Evolutionary conservation across 2,329 filamentous ascomycete genomes (phyloP), one percentile per base, ranked within the genome.

Genomic region (Xylaria sp.): DNA sequence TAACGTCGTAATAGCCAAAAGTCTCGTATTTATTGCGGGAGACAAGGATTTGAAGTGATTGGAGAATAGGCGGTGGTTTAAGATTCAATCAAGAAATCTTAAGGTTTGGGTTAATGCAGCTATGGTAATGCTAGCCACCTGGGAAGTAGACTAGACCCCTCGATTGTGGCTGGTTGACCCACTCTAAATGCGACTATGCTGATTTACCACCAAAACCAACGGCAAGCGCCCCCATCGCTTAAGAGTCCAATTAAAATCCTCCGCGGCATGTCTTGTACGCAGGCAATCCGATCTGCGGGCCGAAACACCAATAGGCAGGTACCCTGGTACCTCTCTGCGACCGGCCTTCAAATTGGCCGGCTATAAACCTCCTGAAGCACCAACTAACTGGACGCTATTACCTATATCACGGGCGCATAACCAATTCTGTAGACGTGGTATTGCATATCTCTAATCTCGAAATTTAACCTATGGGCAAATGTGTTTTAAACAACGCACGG

Each of bases 181-280:
- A 34, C 15, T 28, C 34, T 54, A 54, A 13, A 52, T 15, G 1
- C 34, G 62, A 41, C 60, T 65, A 66, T 51, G 25, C 57, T 52
- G 6, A 20, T 62, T 50, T 44, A 15, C 52, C 64, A 25, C 62
- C 15, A 59, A 37, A 64, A 32, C n/a, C 25, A n/a, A 15, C 28
- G 67, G 63, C 25, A 54, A 54, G 67, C 67, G 70, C 70, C 34
- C 48, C 56, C 28, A 7, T 70, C 67, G 70, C 70, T 72, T 70
- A 64, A 61, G 50, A 8, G 5, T 10, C 70, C 65, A 70, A 70
- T 70, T 10, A 64, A 39, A 57, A 32, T 2, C 12, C 28, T 1
- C 3, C 54, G n/a, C 13, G n/a, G 18, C 55, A 58, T 57, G 68
- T 70, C 37, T 61, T 41, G 48, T 54, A 28, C 8, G 34, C 34